Conservation (phyloP, 805 yeast species). For the Lipomyces yamanashiensis region DNA sequence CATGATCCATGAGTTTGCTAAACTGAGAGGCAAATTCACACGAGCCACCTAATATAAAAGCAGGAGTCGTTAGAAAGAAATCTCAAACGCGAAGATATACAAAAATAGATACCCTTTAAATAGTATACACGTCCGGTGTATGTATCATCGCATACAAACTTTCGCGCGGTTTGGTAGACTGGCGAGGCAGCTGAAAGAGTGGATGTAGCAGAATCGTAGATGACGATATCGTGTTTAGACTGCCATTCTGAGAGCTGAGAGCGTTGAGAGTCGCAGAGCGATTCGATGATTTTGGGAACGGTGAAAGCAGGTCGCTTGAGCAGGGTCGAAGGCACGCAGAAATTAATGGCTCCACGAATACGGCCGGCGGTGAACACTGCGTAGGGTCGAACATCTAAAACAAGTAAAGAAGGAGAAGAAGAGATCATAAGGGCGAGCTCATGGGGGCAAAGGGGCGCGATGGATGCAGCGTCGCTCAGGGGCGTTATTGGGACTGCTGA, state of each 20-base stretch:
- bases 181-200: constrained; percentile 16
- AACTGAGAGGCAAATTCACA: constrained; percentile 20
- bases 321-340: constrained; percentile 89
- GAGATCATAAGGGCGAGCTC: constrained; percentile 17
- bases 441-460: constrained; percentile 20
- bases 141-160: constrained; percentile 27
- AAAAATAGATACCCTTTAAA: constrained; percentile 40
- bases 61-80: background rate
- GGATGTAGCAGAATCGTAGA: constrained; percentile 56
- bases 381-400: constrained; percentile 81
- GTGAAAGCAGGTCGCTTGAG: constrained; percentile 75
- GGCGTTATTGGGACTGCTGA: background rate
- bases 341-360: constrained; percentile 65
- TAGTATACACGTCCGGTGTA: constrained; percentile 36
- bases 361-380: constrained; percentile 69
- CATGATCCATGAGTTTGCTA: constrained; percentile 9
- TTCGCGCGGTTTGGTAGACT: constrained; percentile 31
- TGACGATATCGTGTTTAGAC: constrained; percentile 45
- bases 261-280: constrained; percentile 46
- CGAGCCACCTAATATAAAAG: constrained; percentile 20
- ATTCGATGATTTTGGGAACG: constrained; percentile 49
- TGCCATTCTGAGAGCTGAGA: constrained; percentile 38
- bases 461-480: constrained; percentile 11
- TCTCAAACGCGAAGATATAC: background rate
- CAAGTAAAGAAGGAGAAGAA: constrained; percentile 38